Conservation (phyloP, 805 yeast genomes). For the Suhomyces canberraensis region DNA sequence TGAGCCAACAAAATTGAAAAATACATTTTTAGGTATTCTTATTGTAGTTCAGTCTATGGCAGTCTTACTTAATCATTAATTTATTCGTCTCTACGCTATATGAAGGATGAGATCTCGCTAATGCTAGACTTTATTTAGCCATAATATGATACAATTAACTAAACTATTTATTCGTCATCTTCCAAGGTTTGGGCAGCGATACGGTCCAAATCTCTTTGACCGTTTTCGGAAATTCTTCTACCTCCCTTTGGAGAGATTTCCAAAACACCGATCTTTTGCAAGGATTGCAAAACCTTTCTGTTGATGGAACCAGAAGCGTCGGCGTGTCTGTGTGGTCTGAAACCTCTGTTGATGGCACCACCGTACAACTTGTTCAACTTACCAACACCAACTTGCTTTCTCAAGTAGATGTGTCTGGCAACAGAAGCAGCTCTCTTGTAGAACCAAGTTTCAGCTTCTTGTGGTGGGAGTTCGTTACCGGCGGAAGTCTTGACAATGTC, state of each 20-base stretch:
- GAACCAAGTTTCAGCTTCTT: conserved; percentile 99
- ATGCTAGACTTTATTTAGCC: too few relatives aligned
- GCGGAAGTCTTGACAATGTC: conserved; percentile 99
- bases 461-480: conserved; percentile 99
- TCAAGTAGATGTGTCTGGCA: conserved; percentile 99
- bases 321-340: conserved; percentile 96
- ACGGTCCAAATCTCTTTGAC: conserved; percentile 99
- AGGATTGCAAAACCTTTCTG: conserved; percentile 97
- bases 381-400: conserved; percentile 99
- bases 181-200: conserved; percentile 98
- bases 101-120: too few relatives aligned
- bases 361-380: conserved; percentile 98
- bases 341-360: conserved; percentile 98
- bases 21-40: too few relatives aligned
- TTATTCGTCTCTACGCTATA: too few relatives aligned
- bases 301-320: conserved; percentile 99
- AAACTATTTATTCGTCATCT: conserved; percentile 57
- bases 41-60: too few relatives aligned
- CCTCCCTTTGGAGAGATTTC: conserved; percentile 98
- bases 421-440: conserved; percentile 99
- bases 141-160: conserved; percentile 10
- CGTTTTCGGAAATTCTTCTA: conserved; percentile 98
- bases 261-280: conserved; percentile 96
- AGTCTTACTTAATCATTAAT: too few relatives aligned
- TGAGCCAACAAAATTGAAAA: too few relatives aligned